Conservation (phyloP, 163 green algal species). For the Volvox carteri region DNA sequence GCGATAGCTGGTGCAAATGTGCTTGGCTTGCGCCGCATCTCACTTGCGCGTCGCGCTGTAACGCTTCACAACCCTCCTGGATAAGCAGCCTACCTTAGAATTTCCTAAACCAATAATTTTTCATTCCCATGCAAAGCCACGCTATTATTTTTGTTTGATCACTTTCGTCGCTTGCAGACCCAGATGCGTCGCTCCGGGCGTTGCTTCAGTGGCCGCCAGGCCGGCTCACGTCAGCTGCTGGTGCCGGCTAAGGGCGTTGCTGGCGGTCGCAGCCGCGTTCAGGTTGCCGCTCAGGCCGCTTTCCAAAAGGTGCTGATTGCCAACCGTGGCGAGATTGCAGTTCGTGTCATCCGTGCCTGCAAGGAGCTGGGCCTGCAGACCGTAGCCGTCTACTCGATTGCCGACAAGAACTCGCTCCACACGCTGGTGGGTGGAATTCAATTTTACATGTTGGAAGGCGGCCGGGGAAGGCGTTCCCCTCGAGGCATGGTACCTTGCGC, state of each 20-base stretch:
- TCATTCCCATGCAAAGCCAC: too few species aligned
- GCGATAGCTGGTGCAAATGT: background rate
- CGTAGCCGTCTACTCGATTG: constrained; percentile 93
- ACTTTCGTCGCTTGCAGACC: constrained; percentile 31
- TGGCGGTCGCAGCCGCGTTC: constrained; percentile 32
- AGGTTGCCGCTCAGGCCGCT: constrained; percentile 41
- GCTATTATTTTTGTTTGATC: background rate
- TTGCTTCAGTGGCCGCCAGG: constrained; percentile 45
- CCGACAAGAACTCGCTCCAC: constrained; percentile 92
- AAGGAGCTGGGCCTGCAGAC: constrained; percentile 95
- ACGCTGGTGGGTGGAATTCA: constrained; percentile 84
- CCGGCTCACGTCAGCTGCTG: constrained; percentile 22
- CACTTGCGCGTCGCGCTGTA: background rate
- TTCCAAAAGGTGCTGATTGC: constrained; percentile 91
- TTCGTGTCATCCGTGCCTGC: constrained; percentile 93
- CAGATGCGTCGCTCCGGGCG: constrained; percentile 25
- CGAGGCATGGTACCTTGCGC: too few species aligned
- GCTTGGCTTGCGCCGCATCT: constrained; percentile 18
- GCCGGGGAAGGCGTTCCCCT: too few species aligned
- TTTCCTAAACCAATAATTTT: background rate
- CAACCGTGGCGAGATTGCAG: constrained; percentile 96
- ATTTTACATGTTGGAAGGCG: too few species aligned
- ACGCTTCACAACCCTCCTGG: background rate
- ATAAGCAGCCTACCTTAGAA: background rate
- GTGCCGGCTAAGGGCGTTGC: constrained; percentile 43